Percentiles rank a stretch among this genome's conserved stretches.
These are phyloP conservation scores for Tolypocladium ovalisporum DNA, from an alignment of 2,329 filamentous ascomycete genomes.

Conservation along the genomic window DNA sequence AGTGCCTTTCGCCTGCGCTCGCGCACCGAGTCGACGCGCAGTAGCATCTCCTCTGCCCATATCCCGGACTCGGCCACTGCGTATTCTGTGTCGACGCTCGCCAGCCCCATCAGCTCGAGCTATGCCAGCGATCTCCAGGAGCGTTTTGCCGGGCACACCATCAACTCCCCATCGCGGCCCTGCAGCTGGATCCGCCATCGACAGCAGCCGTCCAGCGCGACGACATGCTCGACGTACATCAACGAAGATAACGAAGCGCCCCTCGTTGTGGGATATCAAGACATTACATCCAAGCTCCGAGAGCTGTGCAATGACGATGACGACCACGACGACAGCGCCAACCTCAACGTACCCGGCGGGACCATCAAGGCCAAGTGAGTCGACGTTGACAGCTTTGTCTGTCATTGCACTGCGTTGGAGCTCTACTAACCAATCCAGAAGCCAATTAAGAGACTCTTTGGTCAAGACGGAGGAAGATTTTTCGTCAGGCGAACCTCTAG, in stretches of 20 bases:
- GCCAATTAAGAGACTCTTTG: conserved; percentile 2
- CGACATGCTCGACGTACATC: conserved; percentile 27
- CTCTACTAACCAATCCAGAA: not conserved
- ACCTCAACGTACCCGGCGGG: not conserved
- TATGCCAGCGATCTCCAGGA: conserved; percentile 23
- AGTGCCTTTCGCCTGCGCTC: conserved; percentile 19
- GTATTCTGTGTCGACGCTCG: conserved; percentile 22
- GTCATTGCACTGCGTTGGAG: not conserved
- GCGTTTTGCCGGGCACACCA: conserved; percentile 14
- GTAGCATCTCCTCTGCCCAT: conserved; percentile 25
- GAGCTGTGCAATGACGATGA: not conserved
- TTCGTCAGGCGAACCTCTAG: conserved; percentile 3
- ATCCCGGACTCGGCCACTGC: conserved; percentile 27
- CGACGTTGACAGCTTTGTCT: not conserved
- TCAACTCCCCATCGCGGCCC: conserved; percentile 15
- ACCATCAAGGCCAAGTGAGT: not conserved
- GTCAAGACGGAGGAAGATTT: conserved; percentile 5
- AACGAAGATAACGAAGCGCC: conserved; percentile 23
- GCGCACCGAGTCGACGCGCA: conserved; percentile 25
- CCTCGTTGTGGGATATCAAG: conserved; percentile 14
- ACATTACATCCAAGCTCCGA: conserved; percentile 4
- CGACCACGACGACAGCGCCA: not conserved
- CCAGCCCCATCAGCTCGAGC: conserved; percentile 24
- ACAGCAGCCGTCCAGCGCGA: conserved; percentile 20
- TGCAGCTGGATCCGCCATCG: conserved; percentile 19